These are phyloP conservation scores for Noccaea caerulescens DNA, from an alignment of 345 rosid genomes.

Conservation along the genomic window DNA sequence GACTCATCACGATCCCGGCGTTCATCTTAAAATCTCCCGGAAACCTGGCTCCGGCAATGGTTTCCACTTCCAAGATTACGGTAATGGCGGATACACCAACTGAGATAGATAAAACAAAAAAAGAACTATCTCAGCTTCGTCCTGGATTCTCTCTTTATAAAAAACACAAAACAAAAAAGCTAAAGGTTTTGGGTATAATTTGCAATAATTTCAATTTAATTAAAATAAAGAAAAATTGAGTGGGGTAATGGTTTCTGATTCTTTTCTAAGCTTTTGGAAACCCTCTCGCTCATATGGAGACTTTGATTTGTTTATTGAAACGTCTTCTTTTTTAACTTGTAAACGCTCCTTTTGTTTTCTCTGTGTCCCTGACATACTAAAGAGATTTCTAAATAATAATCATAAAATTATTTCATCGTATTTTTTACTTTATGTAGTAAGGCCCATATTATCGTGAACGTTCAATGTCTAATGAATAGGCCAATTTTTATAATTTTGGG, in stretches of 20 bases:
- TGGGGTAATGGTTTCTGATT: conserved; percentile 42
- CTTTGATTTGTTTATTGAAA: conserved; percentile 23
- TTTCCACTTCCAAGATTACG: conserved; percentile 50
- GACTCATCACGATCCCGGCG: conserved; percentile 81
- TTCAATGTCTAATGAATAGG: background rate
- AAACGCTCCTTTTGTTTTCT: conserved; percentile 17
- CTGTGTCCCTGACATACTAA: background rate
- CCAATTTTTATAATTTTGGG: background rate
- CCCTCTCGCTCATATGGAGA: conserved; percentile 1
- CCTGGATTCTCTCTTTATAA: background rate
- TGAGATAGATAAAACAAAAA: conserved; percentile 2
- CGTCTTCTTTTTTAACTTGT: conserved; percentile 12
- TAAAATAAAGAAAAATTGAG: conserved; percentile 34
- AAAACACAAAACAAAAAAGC: background rate
- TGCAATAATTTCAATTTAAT: conserved; percentile 31
- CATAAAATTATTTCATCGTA: background rate
- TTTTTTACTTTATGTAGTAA: background rate
- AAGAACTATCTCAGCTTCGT: background rate
- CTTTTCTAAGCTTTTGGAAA: conserved; percentile 28
- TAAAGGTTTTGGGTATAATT: conserved; percentile 33
- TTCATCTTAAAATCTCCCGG: conserved; percentile 58
- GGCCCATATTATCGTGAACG: background rate
- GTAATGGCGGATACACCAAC: conserved; percentile 49
- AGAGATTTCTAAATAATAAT: conserved; percentile 28
- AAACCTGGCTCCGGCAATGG: conserved; percentile 57